These are phyloP conservation scores for Lathyrus oleraceus DNA, from an alignment of 306 rosid genomes.

Conservation along the genomic window DNA sequence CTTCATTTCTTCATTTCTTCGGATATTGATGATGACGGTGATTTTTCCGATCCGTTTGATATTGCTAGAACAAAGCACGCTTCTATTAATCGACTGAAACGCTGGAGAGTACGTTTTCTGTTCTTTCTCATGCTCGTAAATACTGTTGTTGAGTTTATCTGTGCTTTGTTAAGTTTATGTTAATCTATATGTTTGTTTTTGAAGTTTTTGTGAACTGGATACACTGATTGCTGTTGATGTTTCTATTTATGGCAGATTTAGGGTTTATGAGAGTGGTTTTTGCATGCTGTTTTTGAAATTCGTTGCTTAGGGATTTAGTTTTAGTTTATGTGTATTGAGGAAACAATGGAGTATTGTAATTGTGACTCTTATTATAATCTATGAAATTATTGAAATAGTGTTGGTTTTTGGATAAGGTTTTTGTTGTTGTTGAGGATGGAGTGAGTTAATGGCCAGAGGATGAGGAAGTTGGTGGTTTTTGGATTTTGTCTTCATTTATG, in stretches of 20 bases:
- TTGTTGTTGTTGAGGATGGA: neutral
- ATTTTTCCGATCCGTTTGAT: conserved; percentile 51
- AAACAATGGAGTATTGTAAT: conserved; percentile 11
- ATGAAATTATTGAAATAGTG: neutral
- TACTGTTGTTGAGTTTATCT: neutral
- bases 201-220: neutral
- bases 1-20: too few relatives aligned
- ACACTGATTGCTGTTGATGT: neutral
- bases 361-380: neutral
- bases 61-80: conserved; percentile 82
- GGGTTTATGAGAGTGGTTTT: conserved; percentile 18
- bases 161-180: neutral
- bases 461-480: neutral
- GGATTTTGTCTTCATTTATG: neutral
- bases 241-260: conserved; percentile 18
- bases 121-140: neutral
- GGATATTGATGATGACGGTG: conserved; percentile 49
- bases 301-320: neutral
- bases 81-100: conserved; percentile 75
- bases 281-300: neutral
- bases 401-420: neutral
- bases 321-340: neutral
- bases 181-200: neutral
- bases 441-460: neutral
- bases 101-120: conserved; percentile 81